Evolutionary conservation across 2,329 filamentous ascomycete genomes (phyloP).

Genomic region (Colletotrichum spaethianum): DNA sequence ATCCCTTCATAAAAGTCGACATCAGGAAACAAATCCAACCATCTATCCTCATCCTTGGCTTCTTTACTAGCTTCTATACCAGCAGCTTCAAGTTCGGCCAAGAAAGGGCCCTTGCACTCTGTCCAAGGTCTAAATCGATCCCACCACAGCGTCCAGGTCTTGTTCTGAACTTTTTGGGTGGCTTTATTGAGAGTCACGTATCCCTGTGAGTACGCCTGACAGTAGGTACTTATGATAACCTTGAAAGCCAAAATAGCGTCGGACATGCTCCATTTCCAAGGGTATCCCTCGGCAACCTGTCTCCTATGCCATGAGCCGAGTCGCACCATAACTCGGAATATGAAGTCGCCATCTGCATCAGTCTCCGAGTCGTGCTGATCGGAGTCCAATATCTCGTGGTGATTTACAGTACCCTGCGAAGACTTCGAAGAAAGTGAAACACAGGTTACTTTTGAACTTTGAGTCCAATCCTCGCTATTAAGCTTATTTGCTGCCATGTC

Average conservation of each 20-base stretch:
- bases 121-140: background rate
- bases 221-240: background rate
- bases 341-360: too few species aligned
- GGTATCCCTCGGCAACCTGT: background rate
- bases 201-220: background rate
- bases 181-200: background rate
- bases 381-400: background rate
- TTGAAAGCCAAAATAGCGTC: background rate
- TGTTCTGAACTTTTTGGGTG: background rate
- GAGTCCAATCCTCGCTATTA: background rate
- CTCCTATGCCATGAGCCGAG: background rate
- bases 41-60: too few species aligned
- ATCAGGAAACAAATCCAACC: background rate
- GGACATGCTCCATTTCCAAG: background rate
- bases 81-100: background rate
- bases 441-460: background rate
- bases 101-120: background rate
- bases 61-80: background rate
- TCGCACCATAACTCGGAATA: background rate
- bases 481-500: background rate
- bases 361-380: background rate
- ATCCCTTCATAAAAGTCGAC: background rate
- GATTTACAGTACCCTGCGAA: background rate
- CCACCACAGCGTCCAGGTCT: background rate
- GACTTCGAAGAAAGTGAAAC: too few species aligned